Conservation (phyloP, 345 rosid species). For the Aquilaria malaccensis region DNA sequence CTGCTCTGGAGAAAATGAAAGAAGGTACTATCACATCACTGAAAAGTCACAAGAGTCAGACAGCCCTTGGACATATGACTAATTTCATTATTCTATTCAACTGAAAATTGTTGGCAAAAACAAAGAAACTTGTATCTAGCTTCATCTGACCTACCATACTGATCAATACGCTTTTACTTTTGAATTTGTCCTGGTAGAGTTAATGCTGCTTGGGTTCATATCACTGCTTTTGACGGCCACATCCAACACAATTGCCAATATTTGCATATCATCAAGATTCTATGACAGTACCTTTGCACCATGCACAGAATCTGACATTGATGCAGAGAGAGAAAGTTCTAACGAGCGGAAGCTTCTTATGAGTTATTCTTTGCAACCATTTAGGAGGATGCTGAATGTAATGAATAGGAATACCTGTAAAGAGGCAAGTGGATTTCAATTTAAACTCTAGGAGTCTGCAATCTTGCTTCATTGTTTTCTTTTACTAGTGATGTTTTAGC, state of each 20-base stretch:
- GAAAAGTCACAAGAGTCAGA: too few relatives aligned
- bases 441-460: neutral
- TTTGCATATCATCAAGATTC: constrained; percentile 82
- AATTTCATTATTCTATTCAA: too few relatives aligned
- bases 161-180: constrained; percentile 4
- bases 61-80: too few relatives aligned
- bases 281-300: constrained; percentile 71
- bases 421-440: constrained; percentile 35
- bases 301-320: constrained; percentile 57
- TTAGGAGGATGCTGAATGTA: constrained; percentile 50
- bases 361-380: constrained; percentile 24
- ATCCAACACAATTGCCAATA: constrained; percentile 70
- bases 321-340: constrained; percentile 39
- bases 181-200: constrained; percentile 41
- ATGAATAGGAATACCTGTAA: constrained; percentile 49
- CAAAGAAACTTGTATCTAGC: neutral
- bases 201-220: constrained; percentile 98
- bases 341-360: constrained; percentile 43
- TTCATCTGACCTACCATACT: constrained; percentile 11
- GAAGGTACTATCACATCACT: constrained; percentile 43
- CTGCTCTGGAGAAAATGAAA: constrained; percentile 94
- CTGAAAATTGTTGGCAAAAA: too few relatives aligned
- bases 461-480: neutral
- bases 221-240: constrained; percentile 89
- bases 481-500: neutral